These are phyloP conservation scores for Calocybe gambosa DNA, from an alignment of 1,284 basidiomycete species.

Conservation along the genomic window DNA sequence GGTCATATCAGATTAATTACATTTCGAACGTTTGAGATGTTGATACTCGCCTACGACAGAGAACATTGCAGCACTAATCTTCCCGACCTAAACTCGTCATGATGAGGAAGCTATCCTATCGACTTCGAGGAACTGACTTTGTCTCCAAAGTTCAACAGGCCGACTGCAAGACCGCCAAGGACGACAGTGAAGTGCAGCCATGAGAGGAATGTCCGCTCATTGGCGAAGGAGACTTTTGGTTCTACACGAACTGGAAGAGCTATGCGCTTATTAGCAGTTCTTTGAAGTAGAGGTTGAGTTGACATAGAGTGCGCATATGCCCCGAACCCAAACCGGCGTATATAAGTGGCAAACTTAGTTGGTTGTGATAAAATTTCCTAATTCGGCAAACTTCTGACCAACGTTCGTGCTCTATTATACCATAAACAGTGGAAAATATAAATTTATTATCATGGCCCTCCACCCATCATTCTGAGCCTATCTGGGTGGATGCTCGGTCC, in stretches of 20 bases:
- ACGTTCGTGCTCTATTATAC: neutral
- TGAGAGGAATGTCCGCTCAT: slow-evolving; percentile 92
- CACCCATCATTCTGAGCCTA: slow-evolving; percentile 74
- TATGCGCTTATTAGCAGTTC: slow-evolving; percentile 92
- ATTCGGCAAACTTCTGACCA: slow-evolving; percentile 3
- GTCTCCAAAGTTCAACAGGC: slow-evolving; percentile 95
- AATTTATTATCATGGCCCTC: neutral
- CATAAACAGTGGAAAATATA: neutral
- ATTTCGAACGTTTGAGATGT: slow-evolving; percentile 6
- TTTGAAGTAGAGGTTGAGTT: slow-evolving; percentile 95
- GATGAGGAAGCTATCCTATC: slow-evolving; percentile 1
- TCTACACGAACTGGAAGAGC: slow-evolving; percentile 92
- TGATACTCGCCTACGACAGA: slow-evolving; percentile 74
- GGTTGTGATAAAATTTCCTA: neutral
- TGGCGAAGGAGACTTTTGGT: slow-evolving; percentile 93
- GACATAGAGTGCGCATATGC: slow-evolving; percentile 60
- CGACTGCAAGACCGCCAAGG: slow-evolving; percentile 90
- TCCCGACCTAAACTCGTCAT: slow-evolving; percentile 59
- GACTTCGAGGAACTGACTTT: slow-evolving; percentile 42
- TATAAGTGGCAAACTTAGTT: neutral
- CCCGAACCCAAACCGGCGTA: neutral
- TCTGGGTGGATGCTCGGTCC: slow-evolving; percentile 77
- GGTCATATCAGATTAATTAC: neutral
- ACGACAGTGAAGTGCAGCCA: slow-evolving; percentile 97
- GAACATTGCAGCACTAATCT: slow-evolving; percentile 91